Evolutionary conservation across 352 stramenopile genomes (phyloP), one percentile per base, ranked within the genome.

Genomic region (Vaucheria bursata): DNA sequence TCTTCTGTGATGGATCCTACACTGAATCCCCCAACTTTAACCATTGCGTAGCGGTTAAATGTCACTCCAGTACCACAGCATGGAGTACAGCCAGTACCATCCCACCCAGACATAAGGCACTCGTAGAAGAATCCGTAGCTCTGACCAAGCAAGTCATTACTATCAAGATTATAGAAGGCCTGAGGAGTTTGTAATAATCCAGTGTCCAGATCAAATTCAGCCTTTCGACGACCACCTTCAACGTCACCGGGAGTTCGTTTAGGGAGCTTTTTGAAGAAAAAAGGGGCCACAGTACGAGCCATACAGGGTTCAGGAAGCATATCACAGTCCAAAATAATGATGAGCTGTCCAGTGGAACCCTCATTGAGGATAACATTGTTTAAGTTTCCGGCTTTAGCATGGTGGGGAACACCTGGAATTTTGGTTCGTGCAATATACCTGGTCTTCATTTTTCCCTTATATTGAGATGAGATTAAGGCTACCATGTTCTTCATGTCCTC

Each of bases 331-430:
- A 95, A 78, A 88, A 95, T 94, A 59, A 95, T 78, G 71, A 93
- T 76, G 87, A 94, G 93, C 80, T 92, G 91, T 84, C 89, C 90
- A 53, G 90, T 87, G 0, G 89, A 89, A 65, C 90, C 90, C 87
- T 95, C 90, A 83, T 95, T 93, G 78, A 93, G 93, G 45, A 95
- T 74, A 4, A 79, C 84, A 76, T 95, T 95, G 87, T 95, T 95
- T 78, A 95, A 93, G 88, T 95, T 95, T 86, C 90, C 90, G 67
- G 90, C 90, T 85, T 95, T 95, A 34, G 89, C 93, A 87, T 95
- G 89, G 77, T 95, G 90, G 73, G 86, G 88, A 45, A 94, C 90
- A 84, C 90, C 90, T 72, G 84, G 85, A 65, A 91, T 81, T 68
- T 95, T 90, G 84, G 93, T 95, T 29, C 92, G 88, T 83, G 92